phyloP scores from a whole-genome alignment of 805 yeast species.

The Yarrowia sp. region DNA sequence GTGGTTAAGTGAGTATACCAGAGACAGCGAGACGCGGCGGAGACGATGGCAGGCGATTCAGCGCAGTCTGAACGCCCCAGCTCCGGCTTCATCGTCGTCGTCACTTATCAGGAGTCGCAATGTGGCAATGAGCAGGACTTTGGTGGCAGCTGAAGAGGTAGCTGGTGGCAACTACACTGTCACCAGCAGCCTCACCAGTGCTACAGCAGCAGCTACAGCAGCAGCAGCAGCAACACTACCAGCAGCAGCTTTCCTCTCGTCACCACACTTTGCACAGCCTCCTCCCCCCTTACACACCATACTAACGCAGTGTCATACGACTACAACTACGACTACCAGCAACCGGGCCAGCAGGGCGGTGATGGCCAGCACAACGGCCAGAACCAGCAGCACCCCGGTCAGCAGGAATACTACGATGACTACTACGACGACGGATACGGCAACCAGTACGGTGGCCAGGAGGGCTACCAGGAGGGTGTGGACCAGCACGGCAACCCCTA shows the following conservation, averaged over 20 bases:
- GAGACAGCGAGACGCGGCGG: constrained; percentile 11
- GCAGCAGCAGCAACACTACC: not conserved
- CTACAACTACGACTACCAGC: constrained; percentile 43
- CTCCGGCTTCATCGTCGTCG: not conserved
- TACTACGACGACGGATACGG: constrained; percentile 41
- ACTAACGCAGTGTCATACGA: constrained; percentile 43
- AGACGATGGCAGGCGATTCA: not conserved
- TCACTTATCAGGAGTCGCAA: constrained; percentile 3
- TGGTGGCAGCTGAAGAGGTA: not conserved
- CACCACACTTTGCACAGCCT: not conserved
- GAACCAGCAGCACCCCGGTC: constrained; percentile 43
- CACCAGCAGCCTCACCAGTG: not conserved
- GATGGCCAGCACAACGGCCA: constrained; percentile 44
- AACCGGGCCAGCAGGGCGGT: constrained; percentile 40
- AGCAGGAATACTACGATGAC: constrained; percentile 45
- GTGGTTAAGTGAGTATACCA: constrained; percentile 40
- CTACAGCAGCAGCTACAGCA: not conserved
- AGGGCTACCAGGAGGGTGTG: constrained; percentile 49
- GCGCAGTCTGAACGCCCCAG: not conserved
- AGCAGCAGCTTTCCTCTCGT: not conserved
- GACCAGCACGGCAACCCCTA: constrained; percentile 53
- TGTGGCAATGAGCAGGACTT: not conserved
- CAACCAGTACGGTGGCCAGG: constrained; percentile 43
- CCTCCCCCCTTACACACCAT: not conserved
- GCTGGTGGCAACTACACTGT: too few species aligned